Conservation (phyloP, 208 protist genomes). For the Trypanosomatidae sp. region DNA sequence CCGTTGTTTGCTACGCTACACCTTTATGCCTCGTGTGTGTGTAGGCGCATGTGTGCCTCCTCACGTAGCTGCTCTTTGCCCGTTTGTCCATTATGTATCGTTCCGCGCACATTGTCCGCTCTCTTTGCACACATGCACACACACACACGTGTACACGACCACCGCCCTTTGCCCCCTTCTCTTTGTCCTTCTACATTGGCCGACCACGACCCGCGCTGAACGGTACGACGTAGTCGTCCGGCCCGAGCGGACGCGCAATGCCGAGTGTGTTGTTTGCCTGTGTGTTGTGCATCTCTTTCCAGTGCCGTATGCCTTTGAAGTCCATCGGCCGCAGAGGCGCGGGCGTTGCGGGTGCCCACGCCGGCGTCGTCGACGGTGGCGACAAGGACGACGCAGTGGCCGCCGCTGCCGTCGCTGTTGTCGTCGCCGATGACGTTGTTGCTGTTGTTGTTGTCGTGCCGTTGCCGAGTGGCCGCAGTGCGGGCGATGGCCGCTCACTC, state of each 20-base stretch:
- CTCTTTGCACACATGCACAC: too few species aligned
- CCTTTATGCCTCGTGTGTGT: too few species aligned
- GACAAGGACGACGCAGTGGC: not conserved
- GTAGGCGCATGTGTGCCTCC: not conserved
- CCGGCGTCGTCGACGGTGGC: slow-evolving; percentile 7
- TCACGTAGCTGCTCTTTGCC: not conserved
- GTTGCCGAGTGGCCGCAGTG: slow-evolving; percentile 19
- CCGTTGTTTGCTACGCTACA: too few species aligned
- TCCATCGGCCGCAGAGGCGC: slow-evolving; percentile 43
- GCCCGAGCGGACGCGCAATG: slow-evolving; percentile 33
- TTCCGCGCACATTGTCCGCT: too few species aligned
- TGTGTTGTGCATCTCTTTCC: slow-evolving; percentile 36
- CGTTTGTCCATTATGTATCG: not conserved
- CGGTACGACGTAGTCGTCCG: slow-evolving; percentile 26
- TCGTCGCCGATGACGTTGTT: not conserved
- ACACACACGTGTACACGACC: too few species aligned
- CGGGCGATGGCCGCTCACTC: slow-evolving; percentile 45
- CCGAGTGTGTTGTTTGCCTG: slow-evolving; percentile 14
- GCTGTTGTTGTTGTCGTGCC: not conserved
- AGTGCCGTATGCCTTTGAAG: slow-evolving; percentile 68
- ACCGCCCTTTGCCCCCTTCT: too few species aligned
- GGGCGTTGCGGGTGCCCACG: slow-evolving; percentile 32
- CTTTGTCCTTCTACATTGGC: too few species aligned
- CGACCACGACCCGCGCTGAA: slow-evolving; percentile 54
- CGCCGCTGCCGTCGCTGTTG: not conserved